Evolutionary conservation across 257 asterid species (phyloP).

Genomic region (Jaltomata sinuosa): DNA sequence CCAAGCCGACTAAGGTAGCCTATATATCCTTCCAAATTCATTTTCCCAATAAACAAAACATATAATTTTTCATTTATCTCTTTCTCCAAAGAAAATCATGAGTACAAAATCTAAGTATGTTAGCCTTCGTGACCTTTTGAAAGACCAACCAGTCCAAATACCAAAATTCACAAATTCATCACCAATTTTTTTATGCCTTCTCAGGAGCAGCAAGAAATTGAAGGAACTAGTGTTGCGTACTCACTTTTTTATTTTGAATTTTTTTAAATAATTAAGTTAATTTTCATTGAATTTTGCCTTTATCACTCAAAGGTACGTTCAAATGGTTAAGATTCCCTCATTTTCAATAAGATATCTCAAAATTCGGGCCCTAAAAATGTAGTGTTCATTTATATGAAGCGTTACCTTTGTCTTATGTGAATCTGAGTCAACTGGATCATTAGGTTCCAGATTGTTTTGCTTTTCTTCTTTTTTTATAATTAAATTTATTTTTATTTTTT

Average conservation of each 20-base stretch:
- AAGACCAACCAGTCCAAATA: neutral
- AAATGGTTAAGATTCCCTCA: neutral
- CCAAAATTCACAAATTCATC: neutral
- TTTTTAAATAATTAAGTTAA: neutral
- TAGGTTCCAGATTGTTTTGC: neutral
- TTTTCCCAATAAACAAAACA: neutral
- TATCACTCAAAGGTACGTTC: neutral
- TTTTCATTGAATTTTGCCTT: neutral
- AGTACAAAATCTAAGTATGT: neutral
- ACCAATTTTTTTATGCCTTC: neutral
- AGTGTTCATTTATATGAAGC: neutral
- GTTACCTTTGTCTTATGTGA: neutral
- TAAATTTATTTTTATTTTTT: neutral
- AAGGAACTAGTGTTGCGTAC: neutral
- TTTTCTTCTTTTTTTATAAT: neutral
- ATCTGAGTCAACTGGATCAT: neutral
- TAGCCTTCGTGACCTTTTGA: conserved; percentile 9
- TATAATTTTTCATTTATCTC: neutral
- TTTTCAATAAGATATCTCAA: neutral
- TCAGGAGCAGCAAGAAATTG: neutral
- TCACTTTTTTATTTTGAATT: too few species aligned
- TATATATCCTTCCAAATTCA: neutral
- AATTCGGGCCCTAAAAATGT: neutral
- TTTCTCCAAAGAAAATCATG: neutral
- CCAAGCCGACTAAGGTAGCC: neutral